Conservation (phyloP, 2,329 filamentous ascomycete species). For the Exserohilum rostratum region DNA sequence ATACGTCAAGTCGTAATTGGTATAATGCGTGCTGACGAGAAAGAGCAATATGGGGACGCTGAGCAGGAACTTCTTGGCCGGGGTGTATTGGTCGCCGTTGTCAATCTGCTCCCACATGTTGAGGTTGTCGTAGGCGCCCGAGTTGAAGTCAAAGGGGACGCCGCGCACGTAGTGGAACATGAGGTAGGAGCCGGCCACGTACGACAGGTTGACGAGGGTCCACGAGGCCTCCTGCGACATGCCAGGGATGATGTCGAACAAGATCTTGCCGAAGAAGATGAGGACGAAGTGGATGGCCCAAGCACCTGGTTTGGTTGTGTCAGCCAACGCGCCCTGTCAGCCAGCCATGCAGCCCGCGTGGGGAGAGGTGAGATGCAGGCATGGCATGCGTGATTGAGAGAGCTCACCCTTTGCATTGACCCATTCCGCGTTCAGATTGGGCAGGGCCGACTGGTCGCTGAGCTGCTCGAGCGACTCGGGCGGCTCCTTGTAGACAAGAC, state of each 20-base stretch:
- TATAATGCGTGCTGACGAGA: slow-evolving; percentile 96
- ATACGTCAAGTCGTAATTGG: slow-evolving; percentile 95
- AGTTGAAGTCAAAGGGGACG: slow-evolving; percentile 98
- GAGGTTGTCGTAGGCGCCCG: slow-evolving; percentile 96
- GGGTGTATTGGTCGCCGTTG: slow-evolving; percentile 97
- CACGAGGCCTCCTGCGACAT: slow-evolving; percentile 98
- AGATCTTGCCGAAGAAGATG: slow-evolving; percentile 89
- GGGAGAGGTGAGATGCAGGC: no score
- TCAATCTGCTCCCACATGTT: slow-evolving; percentile 99
- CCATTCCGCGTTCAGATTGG: slow-evolving; percentile 98
- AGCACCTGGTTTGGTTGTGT: slow-evolving; percentile 71
- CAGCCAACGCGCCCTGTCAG: slow-evolving; percentile 9
- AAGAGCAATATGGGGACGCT: slow-evolving; percentile 94
- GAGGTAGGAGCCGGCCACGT: slow-evolving; percentile 98
- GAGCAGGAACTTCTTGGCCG: slow-evolving; percentile 96
- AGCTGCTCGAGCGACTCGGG: slow-evolving; percentile 96
- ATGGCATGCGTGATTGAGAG: not conserved
- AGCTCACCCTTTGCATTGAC: slow-evolving; percentile 91
- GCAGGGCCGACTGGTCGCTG: slow-evolving; percentile 91
- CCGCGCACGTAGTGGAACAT: slow-evolving; percentile 99
- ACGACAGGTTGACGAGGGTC: slow-evolving; percentile 98
- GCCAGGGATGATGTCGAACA: slow-evolving; percentile 95
- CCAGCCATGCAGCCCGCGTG: no score
- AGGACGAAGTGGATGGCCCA: slow-evolving; percentile 98
- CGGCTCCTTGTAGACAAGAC: slow-evolving; percentile 97